Percentiles rank a stretch among this genome's conserved stretches.
Evolutionary conservation across 805 yeast genomes (phyloP).

Genomic region (Metschnikowia chrysomelidarum): DNA sequence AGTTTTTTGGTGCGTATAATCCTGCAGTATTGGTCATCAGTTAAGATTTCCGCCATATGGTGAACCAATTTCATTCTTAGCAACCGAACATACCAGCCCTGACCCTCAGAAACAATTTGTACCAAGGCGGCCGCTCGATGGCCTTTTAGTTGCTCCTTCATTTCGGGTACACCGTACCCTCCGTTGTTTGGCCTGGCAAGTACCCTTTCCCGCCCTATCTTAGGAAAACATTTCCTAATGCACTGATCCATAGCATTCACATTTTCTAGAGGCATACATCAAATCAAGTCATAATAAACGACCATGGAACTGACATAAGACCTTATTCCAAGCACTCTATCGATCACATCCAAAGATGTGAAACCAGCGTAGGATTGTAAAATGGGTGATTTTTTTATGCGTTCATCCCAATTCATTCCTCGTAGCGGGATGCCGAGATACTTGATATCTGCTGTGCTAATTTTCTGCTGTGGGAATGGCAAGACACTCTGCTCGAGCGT

Average conservation of each 20-base stretch:
- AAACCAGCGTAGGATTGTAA: too few species aligned
- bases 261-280: not conserved
- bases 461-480: not conserved
- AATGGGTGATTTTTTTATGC: too few species aligned
- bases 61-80: not conserved
- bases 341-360: not conserved
- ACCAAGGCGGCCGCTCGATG: not conserved
- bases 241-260: not conserved
- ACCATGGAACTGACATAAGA: not conserved
- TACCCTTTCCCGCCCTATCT: not conserved
- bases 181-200: slow-evolving; percentile 1
- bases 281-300: not conserved
- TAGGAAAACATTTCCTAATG: not conserved
- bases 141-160: not conserved
- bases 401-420: slow-evolving; percentile 5
- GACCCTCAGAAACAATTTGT: not conserved
- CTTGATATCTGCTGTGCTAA: slow-evolving; percentile 1
- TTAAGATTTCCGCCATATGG: not conserved
- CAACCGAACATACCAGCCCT: not conserved
- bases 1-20: not conserved
- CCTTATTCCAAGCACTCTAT: not conserved
- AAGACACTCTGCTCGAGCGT: not conserved
- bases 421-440: slow-evolving; percentile 3
- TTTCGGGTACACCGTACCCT: slow-evolving; percentile 1
- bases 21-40: not conserved